These are phyloP conservation scores for Leptographium flavum DNA, from an alignment of 2,329 filamentous ascomycete species.

Conservation along the genomic window DNA sequence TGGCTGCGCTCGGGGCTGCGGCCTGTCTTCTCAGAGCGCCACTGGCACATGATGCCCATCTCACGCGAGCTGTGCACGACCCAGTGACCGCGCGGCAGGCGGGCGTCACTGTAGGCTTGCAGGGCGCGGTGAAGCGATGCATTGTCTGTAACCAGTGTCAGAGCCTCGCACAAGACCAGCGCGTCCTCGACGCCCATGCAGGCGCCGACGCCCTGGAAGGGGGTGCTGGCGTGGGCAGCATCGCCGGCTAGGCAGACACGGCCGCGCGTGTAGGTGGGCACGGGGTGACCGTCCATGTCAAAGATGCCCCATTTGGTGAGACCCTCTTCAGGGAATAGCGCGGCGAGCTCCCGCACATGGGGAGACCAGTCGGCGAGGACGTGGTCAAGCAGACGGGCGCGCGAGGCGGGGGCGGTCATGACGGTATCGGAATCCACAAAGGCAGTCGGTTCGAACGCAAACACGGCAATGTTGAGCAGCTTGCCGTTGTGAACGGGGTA, in stretches of 20 bases:
- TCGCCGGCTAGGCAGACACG: slow-evolving; percentile 36
- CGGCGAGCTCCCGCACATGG: slow-evolving; percentile 22
- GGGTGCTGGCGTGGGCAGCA: slow-evolving; percentile 34
- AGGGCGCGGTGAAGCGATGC: neutral
- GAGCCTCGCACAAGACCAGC: slow-evolving; percentile 8
- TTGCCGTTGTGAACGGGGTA: slow-evolving; percentile 13
- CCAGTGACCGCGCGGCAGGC: neutral
- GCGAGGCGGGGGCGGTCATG: slow-evolving; percentile 20
- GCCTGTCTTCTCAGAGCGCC: neutral
- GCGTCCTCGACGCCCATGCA: slow-evolving; percentile 12
- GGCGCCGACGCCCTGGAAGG: slow-evolving; percentile 11
- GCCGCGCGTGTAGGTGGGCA: slow-evolving; percentile 30
- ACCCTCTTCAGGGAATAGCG: slow-evolving; percentile 21
- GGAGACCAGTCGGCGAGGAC: slow-evolving; percentile 23
- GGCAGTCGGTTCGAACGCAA: slow-evolving; percentile 8
- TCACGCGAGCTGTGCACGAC: neutral
- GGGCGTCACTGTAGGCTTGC: neutral
- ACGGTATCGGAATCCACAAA: slow-evolving; percentile 13
- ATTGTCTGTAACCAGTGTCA: neutral
- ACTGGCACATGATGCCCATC: neutral
- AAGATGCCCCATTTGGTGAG: slow-evolving; percentile 24
- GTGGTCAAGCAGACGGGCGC: slow-evolving; percentile 19
- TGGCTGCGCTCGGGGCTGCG: neutral
- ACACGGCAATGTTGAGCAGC: neutral
- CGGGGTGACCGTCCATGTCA: neutral